A percentile compares a stretch with the other conserved stretches of the same genome.
phyloP scores from a whole-genome alignment of 805 yeast species.

The Teunomyces lycoperdinae region DNA sequence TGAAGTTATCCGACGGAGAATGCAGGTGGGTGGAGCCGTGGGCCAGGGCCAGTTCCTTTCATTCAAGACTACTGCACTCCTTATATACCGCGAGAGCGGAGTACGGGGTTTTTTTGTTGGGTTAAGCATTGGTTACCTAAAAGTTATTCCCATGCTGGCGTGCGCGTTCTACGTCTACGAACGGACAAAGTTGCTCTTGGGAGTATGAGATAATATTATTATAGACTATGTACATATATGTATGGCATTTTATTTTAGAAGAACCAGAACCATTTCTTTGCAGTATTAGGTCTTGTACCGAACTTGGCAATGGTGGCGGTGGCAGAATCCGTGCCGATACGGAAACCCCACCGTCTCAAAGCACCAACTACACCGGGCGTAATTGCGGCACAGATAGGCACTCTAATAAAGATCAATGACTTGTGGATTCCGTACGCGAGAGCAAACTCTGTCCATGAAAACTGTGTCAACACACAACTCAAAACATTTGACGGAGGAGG shows the following conservation, averaged over 20 bases:
- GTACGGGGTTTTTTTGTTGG: conserved; percentile 90
- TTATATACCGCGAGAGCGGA: conserved; percentile 74
- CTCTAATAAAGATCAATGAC: conserved; percentile 73
- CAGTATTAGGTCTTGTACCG: conserved; percentile 50
- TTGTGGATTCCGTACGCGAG: conserved; percentile 94
- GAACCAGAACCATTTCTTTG: conserved; percentile 62
- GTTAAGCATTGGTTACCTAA: conserved; percentile 88
- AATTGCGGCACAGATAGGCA: conserved; percentile 89
- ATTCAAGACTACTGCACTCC: conserved; percentile 51
- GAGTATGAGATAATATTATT: conserved; percentile 37
- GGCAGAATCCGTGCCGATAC: conserved; percentile 55
- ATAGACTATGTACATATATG: conserved; percentile 3
- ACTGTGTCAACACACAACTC: conserved; percentile 25
- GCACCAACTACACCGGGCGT: conserved; percentile 74
- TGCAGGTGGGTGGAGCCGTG: conserved; percentile 89
- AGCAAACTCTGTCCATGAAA: conserved; percentile 75
- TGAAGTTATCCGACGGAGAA: conserved; percentile 88
- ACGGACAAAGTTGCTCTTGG: conserved; percentile 67
- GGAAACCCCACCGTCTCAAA: conserved; percentile 76
- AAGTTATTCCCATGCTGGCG: conserved; percentile 96
- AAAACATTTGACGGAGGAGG: not conserved
- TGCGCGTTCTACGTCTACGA: conserved; percentile 95
- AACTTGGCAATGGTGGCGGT: conserved; percentile 43
- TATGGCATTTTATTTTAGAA: conserved; percentile 30
- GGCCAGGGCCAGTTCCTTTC: conserved; percentile 57